A percentile compares a stretch with the other conserved stretches of the same genome.
These are phyloP conservation scores for Suillus occidentalis DNA, from an alignment of 768 basidiomycete species.

Conservation along the genomic window DNA sequence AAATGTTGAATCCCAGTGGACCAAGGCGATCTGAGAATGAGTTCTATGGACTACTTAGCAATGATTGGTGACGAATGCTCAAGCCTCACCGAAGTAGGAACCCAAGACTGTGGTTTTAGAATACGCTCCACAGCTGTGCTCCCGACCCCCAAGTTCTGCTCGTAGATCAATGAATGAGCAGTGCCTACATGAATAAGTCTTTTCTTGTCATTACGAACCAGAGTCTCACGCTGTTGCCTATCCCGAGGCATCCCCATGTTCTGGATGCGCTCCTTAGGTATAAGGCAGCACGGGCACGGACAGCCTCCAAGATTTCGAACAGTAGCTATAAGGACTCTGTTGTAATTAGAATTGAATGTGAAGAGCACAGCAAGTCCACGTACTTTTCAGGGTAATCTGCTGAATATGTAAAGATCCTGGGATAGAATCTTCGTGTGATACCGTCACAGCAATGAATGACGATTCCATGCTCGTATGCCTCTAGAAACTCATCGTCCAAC, in stretches of 20 bases:
- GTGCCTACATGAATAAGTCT: too few relatives aligned
- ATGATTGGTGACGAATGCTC: too few relatives aligned
- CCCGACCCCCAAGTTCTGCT: too few relatives aligned
- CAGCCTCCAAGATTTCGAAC: conserved; percentile 1
- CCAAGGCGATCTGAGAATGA: too few relatives aligned
- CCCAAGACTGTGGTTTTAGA: too few relatives aligned
- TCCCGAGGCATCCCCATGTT: conserved; percentile 13
- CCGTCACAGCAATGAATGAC: conserved; percentile 15
- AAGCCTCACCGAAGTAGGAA: too few relatives aligned
- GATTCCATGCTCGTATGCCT: conserved; percentile 16
- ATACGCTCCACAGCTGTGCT: too few relatives aligned
- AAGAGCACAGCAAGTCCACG: not conserved
- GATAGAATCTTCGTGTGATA: conserved; percentile 14
- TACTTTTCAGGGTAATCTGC: conserved; percentile 26
- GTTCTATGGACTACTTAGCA: too few relatives aligned
- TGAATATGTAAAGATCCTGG: conserved; percentile 18
- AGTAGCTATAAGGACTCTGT: not conserved
- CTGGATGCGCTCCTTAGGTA: conserved; percentile 5
- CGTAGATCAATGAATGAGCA: too few relatives aligned
- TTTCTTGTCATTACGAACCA: not conserved
- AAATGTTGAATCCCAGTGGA: too few relatives aligned
- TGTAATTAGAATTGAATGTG: conserved; percentile 15
- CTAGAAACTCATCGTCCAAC: conserved; percentile 15
- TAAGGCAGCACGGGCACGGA: conserved; percentile 21
- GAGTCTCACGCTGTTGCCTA: not conserved